phyloP scores from a whole-genome alignment of 202 grass and related monocot genomes.

The Eragrostis tef region DNA sequence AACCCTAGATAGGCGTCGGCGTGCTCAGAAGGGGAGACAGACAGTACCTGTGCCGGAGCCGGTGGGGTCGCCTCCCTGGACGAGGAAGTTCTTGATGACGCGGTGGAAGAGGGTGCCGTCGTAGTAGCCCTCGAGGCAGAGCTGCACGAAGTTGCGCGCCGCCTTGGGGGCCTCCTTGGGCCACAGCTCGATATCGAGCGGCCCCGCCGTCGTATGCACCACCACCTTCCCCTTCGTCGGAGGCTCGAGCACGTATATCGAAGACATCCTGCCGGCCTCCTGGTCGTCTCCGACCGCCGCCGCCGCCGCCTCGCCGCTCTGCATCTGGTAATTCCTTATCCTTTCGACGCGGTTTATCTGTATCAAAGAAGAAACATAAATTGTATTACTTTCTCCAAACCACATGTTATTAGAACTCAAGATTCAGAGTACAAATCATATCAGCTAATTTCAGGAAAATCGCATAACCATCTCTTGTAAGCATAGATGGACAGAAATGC shows the following conservation, averaged over 20 bases:
- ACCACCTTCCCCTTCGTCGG: slow-evolving; percentile 97
- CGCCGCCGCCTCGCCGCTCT: slow-evolving; percentile 17
- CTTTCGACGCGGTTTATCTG: slow-evolving; percentile 75
- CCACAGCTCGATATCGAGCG: slow-evolving; percentile 94
- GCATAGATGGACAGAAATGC: slow-evolving; percentile 16
- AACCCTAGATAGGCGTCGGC: slow-evolving; percentile 42
- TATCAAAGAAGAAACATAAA: slow-evolving; percentile 29
- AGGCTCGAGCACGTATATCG: slow-evolving; percentile 90
- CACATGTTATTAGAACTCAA: slow-evolving; percentile 19
- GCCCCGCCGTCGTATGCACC: slow-evolving; percentile 79
- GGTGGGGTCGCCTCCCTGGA: slow-evolving; percentile 89
- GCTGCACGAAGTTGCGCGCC: slow-evolving; percentile 92
- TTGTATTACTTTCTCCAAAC: slow-evolving; percentile 28
- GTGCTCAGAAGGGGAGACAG: background rate
- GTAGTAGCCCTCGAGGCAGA: slow-evolving; percentile 94
- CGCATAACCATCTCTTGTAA: background rate
- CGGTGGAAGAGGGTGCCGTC: slow-evolving; percentile 91
- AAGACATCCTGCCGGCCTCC: slow-evolving; percentile 67
- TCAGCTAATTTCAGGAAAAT: slow-evolving; percentile 30
- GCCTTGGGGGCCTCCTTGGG: slow-evolving; percentile 95
- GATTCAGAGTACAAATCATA: slow-evolving; percentile 25
- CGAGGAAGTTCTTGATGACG: slow-evolving; percentile 91
- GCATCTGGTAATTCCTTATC: slow-evolving; percentile 57
- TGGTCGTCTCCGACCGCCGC: slow-evolving; percentile 11
- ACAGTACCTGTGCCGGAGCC: slow-evolving; percentile 76